Conservation (phyloP, 2,329 filamentous ascomycete genomes). For the Colletotrichum musicola region DNA sequence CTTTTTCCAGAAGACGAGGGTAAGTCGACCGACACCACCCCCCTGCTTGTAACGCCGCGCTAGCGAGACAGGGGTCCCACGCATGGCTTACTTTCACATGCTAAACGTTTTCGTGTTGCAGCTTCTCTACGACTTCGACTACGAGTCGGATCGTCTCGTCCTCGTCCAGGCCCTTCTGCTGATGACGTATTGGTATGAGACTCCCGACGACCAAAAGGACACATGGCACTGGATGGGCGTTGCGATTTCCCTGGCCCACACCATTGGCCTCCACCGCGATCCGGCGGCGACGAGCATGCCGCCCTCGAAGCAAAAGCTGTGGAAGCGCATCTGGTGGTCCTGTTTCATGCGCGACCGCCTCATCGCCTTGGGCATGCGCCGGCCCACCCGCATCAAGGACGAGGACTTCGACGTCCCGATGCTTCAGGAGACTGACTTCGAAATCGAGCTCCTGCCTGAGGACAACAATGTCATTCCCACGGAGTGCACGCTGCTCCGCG, state of each 20-base stretch:
- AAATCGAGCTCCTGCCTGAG: slow-evolving; percentile 76
- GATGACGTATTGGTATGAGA: slow-evolving; percentile 99
- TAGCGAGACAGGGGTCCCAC: slow-evolving; percentile 26
- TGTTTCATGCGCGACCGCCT: slow-evolving; percentile 95
- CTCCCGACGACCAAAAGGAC: slow-evolving; percentile 95
- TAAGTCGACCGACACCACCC: slow-evolving; percentile 57
- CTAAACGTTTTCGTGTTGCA: slow-evolving; percentile 49
- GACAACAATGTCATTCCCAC: slow-evolving; percentile 76
- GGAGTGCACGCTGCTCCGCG: slow-evolving; percentile 78
- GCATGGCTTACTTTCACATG: slow-evolving; percentile 43
- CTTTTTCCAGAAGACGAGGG: slow-evolving; percentile 90
- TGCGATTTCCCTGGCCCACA: slow-evolving; percentile 91
- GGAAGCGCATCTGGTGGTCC: slow-evolving; percentile 98
- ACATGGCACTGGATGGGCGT: slow-evolving; percentile 99
- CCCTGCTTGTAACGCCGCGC: slow-evolving; percentile 7
- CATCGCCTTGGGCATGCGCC: slow-evolving; percentile 92
- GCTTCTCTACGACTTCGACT: slow-evolving; percentile 95
- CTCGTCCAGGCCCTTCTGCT: slow-evolving; percentile 89
- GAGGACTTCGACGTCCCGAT: slow-evolving; percentile 95
- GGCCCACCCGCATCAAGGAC: slow-evolving; percentile 91
- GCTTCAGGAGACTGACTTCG: slow-evolving; percentile 87
- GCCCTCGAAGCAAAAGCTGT: slow-evolving; percentile 79
- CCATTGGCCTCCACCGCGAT: slow-evolving; percentile 91
- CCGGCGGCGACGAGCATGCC: slow-evolving; percentile 82
- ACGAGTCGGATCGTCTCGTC: slow-evolving; percentile 89